These are phyloP conservation scores for Trichopus zeylanicus DNA, from an alignment of 116 monocot genomes.

Conservation along the genomic window DNA sequence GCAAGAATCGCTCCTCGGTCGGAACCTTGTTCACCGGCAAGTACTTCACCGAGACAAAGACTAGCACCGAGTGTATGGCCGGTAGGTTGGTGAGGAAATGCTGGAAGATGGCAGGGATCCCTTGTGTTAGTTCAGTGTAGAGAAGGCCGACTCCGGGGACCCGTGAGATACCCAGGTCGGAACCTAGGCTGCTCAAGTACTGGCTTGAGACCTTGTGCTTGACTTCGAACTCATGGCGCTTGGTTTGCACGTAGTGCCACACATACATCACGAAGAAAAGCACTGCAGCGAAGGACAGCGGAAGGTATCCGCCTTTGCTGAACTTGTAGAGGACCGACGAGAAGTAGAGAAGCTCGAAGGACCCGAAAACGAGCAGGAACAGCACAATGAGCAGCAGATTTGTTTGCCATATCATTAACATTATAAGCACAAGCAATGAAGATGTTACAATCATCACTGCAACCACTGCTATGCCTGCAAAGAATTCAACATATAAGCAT, in stretches of 20 bases:
- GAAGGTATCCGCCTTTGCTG: slow-evolving; percentile 51
- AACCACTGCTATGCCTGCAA: slow-evolving; percentile 47
- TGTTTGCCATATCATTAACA: slow-evolving; percentile 59
- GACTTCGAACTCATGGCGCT: slow-evolving; percentile 39
- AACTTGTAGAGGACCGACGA: slow-evolving; percentile 62
- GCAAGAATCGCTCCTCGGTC: slow-evolving; percentile 37
- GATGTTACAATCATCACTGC: slow-evolving; percentile 55
- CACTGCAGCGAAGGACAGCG: slow-evolving; percentile 36
- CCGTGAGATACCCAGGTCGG: slow-evolving; percentile 20
- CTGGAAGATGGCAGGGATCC: slow-evolving; percentile 49
- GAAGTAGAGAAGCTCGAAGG: slow-evolving; percentile 52
- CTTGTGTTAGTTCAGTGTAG: slow-evolving; percentile 53
- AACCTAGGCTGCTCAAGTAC: slow-evolving; percentile 28
- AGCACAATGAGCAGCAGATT: slow-evolving; percentile 17
- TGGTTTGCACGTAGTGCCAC: slow-evolving; percentile 56
- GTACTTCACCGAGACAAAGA: slow-evolving; percentile 55
- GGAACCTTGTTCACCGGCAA: slow-evolving; percentile 35
- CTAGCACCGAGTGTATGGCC: slow-evolving; percentile 47
- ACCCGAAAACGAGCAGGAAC: slow-evolving; percentile 28
- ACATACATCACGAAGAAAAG: slow-evolving; percentile 48
- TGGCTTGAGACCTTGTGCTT: slow-evolving; percentile 33
- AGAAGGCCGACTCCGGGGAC: slow-evolving; percentile 49
- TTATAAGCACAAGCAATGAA: slow-evolving; percentile 35
- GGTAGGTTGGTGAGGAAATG: slow-evolving; percentile 61
- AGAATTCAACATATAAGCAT: too few species aligned